phyloP scores from a whole-genome alignment of 345 rosid genomes.

The Gossypium bickii region DNA sequence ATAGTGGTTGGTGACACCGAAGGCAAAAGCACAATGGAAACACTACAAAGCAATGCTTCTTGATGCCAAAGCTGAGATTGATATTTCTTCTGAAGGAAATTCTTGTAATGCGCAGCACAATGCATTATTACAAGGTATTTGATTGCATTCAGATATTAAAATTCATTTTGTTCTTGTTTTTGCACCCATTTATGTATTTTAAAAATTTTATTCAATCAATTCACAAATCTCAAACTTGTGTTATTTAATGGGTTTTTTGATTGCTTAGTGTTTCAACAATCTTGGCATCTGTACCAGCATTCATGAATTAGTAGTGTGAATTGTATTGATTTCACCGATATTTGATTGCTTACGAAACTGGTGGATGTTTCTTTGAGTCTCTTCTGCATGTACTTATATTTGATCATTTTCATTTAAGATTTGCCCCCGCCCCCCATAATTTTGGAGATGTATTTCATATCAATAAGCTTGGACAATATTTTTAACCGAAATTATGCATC shows the following conservation, averaged over 20 bases:
- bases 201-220: background rate
- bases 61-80: conserved; percentile 37
- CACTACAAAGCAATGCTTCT: conserved; percentile 66
- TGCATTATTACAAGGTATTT: conserved; percentile 27
- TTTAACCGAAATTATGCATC: background rate
- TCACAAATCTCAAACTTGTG: background rate
- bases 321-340: background rate
- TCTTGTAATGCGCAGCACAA: conserved; percentile 22
- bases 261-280: background rate
- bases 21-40: conserved; percentile 73
- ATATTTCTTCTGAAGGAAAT: conserved; percentile 15
- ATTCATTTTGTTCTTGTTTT: background rate
- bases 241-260: background rate
- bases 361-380: conserved; percentile 1
- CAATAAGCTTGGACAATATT: conserved; percentile 6
- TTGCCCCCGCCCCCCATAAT: background rate
- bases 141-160: background rate
- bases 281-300: background rate
- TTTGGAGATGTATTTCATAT: background rate
- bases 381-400: conserved; percentile 1
- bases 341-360: background rate
- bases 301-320: background rate
- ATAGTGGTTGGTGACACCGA: conserved; percentile 86
- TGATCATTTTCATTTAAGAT: background rate
- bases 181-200: background rate